Percentiles rank a stretch among this genome's conserved stretches.
phyloP scores from a whole-genome alignment of 2,329 filamentous ascomycete species.

The Pleochaeta shiraiana region DNA sequence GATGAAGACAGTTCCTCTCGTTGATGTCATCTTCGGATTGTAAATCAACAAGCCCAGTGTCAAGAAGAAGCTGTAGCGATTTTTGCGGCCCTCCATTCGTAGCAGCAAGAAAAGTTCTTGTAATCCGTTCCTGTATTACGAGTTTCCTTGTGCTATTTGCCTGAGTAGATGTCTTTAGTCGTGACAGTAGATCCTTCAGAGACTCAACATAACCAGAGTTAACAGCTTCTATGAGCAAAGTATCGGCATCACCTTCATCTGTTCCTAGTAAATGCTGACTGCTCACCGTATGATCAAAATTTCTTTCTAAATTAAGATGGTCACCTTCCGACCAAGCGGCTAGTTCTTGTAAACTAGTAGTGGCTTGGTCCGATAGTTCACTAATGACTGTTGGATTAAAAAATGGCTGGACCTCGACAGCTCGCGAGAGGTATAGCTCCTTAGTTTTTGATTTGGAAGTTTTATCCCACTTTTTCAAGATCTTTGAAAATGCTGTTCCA shows the following conservation, averaged over 20 bases:
- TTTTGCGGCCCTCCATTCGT: conserved; percentile 67
- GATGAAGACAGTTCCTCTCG: conserved; percentile 86
- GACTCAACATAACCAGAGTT: conserved; percentile 58
- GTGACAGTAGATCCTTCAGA: conserved; percentile 58
- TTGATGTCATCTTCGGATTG: conserved; percentile 95
- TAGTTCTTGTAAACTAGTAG: conserved; percentile 83
- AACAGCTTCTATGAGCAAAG: conserved; percentile 70
- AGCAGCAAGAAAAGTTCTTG: conserved; percentile 72
- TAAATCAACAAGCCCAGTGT: conserved; percentile 69
- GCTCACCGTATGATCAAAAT: conserved; percentile 39
- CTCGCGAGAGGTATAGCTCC: conserved; percentile 85
- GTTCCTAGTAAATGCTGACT: conserved; percentile 46
- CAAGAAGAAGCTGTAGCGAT: conserved; percentile 53
- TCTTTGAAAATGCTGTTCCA: conserved; percentile 94
- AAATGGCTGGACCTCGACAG: conserved; percentile 93
- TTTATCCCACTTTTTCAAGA: conserved; percentile 99
- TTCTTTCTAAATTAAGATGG: conserved; percentile 56
- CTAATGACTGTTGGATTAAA: conserved; percentile 97
- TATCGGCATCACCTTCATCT: conserved; percentile 78
- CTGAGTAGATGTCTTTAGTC: conserved; percentile 35
- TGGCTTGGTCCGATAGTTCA: conserved; percentile 89
- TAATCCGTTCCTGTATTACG: conserved; percentile 51
- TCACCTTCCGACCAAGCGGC: conserved; percentile 96
- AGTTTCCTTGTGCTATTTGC: conserved; percentile 35
- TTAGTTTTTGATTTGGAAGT: conserved; percentile 98